Base-by-base conservation (phyloP, 441 rosid genomes). In the Aleurites moluccanus region DNA sequence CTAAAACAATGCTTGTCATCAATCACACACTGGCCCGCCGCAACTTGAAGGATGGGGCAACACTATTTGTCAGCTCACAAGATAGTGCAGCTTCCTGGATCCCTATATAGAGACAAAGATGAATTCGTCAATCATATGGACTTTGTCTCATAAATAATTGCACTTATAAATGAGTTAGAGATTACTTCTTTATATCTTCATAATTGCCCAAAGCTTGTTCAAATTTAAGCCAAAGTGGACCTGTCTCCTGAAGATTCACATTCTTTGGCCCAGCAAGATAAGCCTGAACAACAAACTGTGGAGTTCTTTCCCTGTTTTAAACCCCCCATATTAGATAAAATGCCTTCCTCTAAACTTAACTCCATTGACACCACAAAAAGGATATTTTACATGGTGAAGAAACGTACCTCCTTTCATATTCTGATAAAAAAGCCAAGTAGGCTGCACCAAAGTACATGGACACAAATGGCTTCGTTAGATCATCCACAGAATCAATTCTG, bases 401-500 rank as follows among this genome's bases (percentile, higher is more conserved):
- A 56, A 47, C 83, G 1, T 86, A 93, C 99, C 90, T 79, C 77
- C 98, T 95, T 82, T 95, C 96, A 64, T 93, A 95, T 81, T 84
- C 87, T 13, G 95, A 88, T 84, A 95, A 78, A 91, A 92, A 93
- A 64, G 90, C 85, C 75, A 90, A 73, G 73, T 93, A 93, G 53
- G 98, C 97, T 2, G 93, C 93, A 42, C 97, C 96, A 9, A 91
- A 95, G 86, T 93, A 95, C 91, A 90, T 83, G 28, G 98, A 95
- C 42, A 86, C 88, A 77, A 95, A 93, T 80, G 99, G 99, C 76
- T 85, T 95, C 59, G 79, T 82, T 61, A 95, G 74, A 79, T 95
- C 98, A 55, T 87, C 91, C 18, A 52, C 83, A 62, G 89, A 87
- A 7, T 90, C 92, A 13, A 89, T 86, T 82, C 81, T 85, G 83